Conservation (phyloP, 768 basidiomycete genomes). For the Strobilomyces echinocephalus region DNA sequence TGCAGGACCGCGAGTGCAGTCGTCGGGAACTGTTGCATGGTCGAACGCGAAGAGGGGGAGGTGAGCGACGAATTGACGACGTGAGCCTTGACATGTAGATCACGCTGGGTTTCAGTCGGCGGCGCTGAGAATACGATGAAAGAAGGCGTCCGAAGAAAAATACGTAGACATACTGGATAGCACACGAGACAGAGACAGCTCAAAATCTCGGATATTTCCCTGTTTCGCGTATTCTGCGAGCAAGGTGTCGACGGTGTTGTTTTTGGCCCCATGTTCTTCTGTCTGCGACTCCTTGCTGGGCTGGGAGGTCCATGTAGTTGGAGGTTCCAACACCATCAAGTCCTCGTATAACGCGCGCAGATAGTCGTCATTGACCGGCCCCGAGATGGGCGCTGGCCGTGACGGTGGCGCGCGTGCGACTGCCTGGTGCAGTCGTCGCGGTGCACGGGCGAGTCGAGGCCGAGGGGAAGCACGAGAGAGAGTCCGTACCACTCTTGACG, state of each 20-base stretch:
- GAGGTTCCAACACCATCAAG: conserved; percentile 29
- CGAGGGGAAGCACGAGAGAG: background rate
- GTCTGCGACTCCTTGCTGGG: background rate
- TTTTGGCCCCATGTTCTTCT: conserved; percentile 4
- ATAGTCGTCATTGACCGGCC: conserved; percentile 20
- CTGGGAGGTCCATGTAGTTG: background rate
- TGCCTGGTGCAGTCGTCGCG: conserved; percentile 21
- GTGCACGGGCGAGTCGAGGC: background rate
- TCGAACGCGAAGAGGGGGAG: conserved; percentile 5
- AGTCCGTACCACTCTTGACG: background rate
- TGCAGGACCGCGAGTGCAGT: conserved; percentile 67
- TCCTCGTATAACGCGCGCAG: conserved; percentile 37
- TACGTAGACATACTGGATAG: conserved; percentile 37
- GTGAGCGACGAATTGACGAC: conserved; percentile 28
- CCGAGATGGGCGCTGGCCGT: background rate
- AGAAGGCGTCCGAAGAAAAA: background rate
- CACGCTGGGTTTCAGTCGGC: conserved; percentile 55
- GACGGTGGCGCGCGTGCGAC: background rate
- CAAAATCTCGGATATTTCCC: conserved; percentile 44
- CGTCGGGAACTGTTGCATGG: conserved; percentile 45
- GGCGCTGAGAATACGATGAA: conserved; percentile 17
- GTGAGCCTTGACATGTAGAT: conserved; percentile 70
- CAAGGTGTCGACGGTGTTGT: conserved; percentile 41
- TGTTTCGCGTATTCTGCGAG: conserved; percentile 45
- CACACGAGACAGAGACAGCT: conserved; percentile 41